Percentiles rank a stretch among this genome's conserved stretches.
These are phyloP conservation scores for Salvia splendens DNA, from an alignment of 257 asterid genomes.

Conservation along the genomic window DNA sequence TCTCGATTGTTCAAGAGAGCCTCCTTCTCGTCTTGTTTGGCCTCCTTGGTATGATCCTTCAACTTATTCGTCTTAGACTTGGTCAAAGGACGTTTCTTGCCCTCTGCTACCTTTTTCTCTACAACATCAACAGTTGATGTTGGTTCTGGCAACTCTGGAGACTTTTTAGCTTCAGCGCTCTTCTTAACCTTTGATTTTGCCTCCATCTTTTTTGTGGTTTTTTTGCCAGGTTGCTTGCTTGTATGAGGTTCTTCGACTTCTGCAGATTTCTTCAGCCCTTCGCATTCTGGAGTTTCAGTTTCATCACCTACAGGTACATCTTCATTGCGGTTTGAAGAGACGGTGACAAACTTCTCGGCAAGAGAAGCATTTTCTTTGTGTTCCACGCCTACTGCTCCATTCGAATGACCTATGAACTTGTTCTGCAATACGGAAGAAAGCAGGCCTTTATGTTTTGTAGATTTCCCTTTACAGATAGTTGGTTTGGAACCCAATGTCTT, in stretches of 20 bases:
- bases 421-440: conserved; percentile 29
- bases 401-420: conserved; percentile 29
- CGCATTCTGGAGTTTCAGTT: conserved; percentile 48
- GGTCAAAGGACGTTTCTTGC: conserved; percentile 46
- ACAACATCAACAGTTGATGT: conserved; percentile 33
- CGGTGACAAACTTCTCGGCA: conserved; percentile 35
- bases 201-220: conserved; percentile 15
- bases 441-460: conserved; percentile 48
- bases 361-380: conserved; percentile 25
- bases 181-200: conserved; percentile 36
- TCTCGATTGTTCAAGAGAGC: conserved; percentile 28
- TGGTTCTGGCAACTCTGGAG: conserved; percentile 33
- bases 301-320: conserved; percentile 40
- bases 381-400: conserved; percentile 33
- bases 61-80: conserved; percentile 38
- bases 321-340: conserved; percentile 31
- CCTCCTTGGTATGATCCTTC: conserved; percentile 31
- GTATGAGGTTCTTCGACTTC: conserved; percentile 35
- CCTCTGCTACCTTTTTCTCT: conserved; percentile 38
- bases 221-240: conserved; percentile 32
- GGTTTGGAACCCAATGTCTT: conserved; percentile 60
- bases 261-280: conserved; percentile 22
- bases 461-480: conserved; percentile 39
- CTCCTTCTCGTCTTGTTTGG: conserved; percentile 37
- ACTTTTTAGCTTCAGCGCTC: conserved; percentile 35